A percentile compares a stretch with the other conserved stretches of the same genome.
phyloP scores from a whole-genome alignment of 2,329 filamentous ascomycete genomes.

The Exophiala xenobiotica region DNA sequence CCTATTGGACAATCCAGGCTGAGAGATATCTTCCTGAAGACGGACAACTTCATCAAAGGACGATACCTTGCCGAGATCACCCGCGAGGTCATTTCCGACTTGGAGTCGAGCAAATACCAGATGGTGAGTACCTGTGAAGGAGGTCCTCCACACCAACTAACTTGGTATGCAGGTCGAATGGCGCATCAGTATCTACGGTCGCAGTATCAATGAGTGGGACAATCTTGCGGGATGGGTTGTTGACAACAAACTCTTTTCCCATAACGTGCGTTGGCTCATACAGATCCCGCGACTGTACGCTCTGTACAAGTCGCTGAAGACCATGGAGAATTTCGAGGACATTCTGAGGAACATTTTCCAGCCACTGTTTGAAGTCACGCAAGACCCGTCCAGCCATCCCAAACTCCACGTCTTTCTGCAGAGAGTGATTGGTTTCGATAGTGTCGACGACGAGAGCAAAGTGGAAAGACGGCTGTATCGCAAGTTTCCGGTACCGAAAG shows the following conservation, averaged over 20 bases:
- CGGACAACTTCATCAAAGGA: constrained; percentile 95
- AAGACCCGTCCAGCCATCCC: constrained; percentile 78
- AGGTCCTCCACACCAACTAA: constrained; percentile 3
- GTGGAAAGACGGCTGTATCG: constrained; percentile 88
- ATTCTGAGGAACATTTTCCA: constrained; percentile 89
- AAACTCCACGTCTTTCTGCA: constrained; percentile 95
- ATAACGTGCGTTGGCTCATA: constrained; percentile 95
- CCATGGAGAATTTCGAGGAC: constrained; percentile 88
- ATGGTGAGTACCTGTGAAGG: constrained; percentile 58
- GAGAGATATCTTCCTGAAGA: constrained; percentile 98
- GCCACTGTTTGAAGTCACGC: constrained; percentile 91
- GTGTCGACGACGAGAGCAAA: constrained; percentile 98
- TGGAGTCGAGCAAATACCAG: constrained; percentile 98
- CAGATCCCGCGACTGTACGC: constrained; percentile 94
- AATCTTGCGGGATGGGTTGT: constrained; percentile 96
- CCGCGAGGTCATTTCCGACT: constrained; percentile 93
- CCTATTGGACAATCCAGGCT: constrained; percentile 92
- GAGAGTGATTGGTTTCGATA: constrained; percentile 93
- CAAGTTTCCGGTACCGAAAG: constrained; percentile 87
- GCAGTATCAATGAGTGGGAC: constrained; percentile 91
- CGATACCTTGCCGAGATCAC: constrained; percentile 96
- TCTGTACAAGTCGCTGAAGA: constrained; percentile 84
- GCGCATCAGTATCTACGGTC: constrained; percentile 96
- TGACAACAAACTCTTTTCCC: constrained; percentile 96
- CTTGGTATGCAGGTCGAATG: constrained; percentile 65